Evolutionary conservation across 106 monocot species (phyloP).

Genomic region (Allium cepa): DNA sequence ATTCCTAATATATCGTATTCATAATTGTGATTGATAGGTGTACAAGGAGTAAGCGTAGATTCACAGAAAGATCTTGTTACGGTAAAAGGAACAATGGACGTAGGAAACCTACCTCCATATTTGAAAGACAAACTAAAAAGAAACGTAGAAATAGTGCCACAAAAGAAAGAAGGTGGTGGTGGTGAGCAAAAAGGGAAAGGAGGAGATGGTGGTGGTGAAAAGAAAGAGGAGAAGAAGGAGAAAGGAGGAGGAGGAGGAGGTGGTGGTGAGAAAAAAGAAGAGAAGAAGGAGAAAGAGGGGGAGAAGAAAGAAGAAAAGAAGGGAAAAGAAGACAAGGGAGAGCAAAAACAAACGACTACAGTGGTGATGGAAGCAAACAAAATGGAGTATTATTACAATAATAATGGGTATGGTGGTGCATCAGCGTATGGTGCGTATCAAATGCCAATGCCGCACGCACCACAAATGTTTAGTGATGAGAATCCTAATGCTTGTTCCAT

Average conservation of each 20-base stretch:
- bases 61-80: slow-evolving; percentile 49
- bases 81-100: slow-evolving; percentile 74
- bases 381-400: slow-evolving; percentile 29
- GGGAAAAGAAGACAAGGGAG: not conserved
- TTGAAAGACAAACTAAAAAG: slow-evolving; percentile 43
- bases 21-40: slow-evolving; percentile 24
- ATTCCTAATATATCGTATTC: not conserved
- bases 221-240: not conserved
- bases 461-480: slow-evolving; percentile 89
- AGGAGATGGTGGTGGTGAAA: not conserved
- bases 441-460: slow-evolving; percentile 34
- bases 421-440: slow-evolving; percentile 10
- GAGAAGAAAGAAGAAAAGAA: not conserved
- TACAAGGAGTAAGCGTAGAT: slow-evolving; percentile 42
- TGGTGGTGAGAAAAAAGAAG: not conserved
- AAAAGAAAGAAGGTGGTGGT: slow-evolving; percentile 30
- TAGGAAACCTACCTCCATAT: slow-evolving; percentile 18
- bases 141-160: slow-evolving; percentile 31
- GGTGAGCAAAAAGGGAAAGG: slow-evolving; percentile 5
- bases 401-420: not conserved
- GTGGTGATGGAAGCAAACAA: slow-evolving; percentile 19
- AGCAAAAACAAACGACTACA: not conserved
- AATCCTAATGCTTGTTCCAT: slow-evolving; percentile 89
- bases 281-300: not conserved
- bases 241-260: slow-evolving; percentile 2